Conservation (phyloP, 306 rosid species). For the Senna tora region DNA sequence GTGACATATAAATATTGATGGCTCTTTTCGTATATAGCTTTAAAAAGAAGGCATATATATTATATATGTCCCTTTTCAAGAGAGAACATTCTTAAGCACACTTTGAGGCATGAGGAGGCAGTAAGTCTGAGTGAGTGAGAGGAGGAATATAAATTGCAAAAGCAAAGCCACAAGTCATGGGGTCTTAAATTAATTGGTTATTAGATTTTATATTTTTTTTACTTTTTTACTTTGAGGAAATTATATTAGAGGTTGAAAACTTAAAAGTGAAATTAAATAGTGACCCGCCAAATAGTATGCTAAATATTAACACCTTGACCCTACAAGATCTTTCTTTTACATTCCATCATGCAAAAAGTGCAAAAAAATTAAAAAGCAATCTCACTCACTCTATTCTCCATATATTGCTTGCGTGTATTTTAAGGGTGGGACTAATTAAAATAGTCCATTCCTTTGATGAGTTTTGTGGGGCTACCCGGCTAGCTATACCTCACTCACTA, state of each 20-base stretch:
- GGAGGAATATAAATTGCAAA: background rate
- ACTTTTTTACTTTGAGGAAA: background rate
- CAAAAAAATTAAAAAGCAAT: background rate
- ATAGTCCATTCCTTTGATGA: background rate
- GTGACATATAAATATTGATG: background rate
- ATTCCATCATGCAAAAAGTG: constrained; percentile 11
- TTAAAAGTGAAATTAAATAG: background rate
- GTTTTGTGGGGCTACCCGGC: background rate
- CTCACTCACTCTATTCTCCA: background rate
- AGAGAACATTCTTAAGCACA: background rate
- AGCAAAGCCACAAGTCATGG: background rate
- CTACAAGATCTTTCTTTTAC: constrained; percentile 2
- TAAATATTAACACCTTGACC: background rate
- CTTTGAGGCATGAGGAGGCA: background rate
- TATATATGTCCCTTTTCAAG: background rate
- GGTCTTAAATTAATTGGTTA: background rate
- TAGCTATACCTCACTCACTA: background rate
- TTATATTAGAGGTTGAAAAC: background rate
- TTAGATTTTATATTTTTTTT: no score
- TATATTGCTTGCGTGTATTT: background rate
- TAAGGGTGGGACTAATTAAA: background rate
- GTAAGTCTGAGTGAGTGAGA: background rate
- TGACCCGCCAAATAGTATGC: background rate
- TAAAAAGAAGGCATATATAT: constrained; percentile 4
- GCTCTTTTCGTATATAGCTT: background rate